A percentile compares a stretch with the other conserved stretches of the same genome.
phyloP scores from a whole-genome alignment of 208 protist species.

The Trypanosoma scelopori region DNA sequence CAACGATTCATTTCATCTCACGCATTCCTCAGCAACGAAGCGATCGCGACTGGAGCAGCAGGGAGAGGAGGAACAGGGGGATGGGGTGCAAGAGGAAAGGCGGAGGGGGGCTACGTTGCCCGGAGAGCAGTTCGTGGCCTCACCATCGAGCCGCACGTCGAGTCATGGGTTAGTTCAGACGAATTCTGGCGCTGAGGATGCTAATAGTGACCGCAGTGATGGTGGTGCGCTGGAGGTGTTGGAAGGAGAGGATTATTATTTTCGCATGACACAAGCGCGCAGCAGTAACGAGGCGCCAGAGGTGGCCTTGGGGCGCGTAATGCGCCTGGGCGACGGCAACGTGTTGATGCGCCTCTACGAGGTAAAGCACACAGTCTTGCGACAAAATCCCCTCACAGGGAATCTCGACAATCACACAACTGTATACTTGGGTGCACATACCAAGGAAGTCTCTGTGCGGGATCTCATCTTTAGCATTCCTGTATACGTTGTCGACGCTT shows the following conservation, averaged over 20 bases:
- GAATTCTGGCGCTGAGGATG: too few species aligned
- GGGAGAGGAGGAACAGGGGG: background rate
- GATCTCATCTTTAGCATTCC: slow-evolving; percentile 61
- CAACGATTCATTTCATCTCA: background rate
- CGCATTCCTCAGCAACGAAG: too few species aligned
- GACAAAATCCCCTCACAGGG: slow-evolving; percentile 42
- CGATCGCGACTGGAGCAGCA: background rate
- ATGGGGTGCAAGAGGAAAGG: background rate
- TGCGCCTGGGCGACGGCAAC: slow-evolving; percentile 14
- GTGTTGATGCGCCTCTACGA: slow-evolving; percentile 61
- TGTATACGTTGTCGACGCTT: slow-evolving; percentile 60
- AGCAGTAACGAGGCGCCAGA: slow-evolving; percentile 14
- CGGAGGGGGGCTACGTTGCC: background rate
- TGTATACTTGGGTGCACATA: slow-evolving; percentile 33
- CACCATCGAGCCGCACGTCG: too few species aligned
- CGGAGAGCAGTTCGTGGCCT: too few species aligned
- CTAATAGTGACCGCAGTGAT: background rate
- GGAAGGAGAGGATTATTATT: slow-evolving; percentile 73
- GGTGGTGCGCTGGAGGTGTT: slow-evolving; percentile 14
- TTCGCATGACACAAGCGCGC: slow-evolving; percentile 17
- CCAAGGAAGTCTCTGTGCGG: slow-evolving; percentile 23
- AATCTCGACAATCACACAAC: slow-evolving; percentile 50
- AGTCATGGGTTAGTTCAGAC: too few species aligned
- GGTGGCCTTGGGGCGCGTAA: slow-evolving; percentile 50
- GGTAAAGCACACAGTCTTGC: slow-evolving; percentile 33